These are phyloP conservation scores for Xylaria intraflava DNA, from an alignment of 495 filamentous ascomycete genomes.

Conservation along the genomic window DNA sequence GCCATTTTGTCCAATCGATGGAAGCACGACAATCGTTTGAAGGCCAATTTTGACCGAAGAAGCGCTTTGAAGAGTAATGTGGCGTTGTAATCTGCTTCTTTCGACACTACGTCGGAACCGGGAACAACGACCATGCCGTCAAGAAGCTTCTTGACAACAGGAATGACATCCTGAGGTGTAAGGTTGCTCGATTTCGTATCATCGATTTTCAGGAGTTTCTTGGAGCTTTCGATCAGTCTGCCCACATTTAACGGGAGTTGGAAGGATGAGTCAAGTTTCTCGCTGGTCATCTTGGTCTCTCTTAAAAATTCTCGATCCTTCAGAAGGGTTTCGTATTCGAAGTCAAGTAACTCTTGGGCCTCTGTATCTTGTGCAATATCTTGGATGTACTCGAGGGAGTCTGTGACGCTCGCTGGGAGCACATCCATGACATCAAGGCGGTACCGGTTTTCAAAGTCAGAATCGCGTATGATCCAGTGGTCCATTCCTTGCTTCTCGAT, in stretches of 20 bases:
- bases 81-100: slow-evolving; percentile 81
- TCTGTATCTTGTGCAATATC: slow-evolving; percentile 82
- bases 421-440: slow-evolving; percentile 92
- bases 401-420: slow-evolving; percentile 52
- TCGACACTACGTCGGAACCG: slow-evolving; percentile 71
- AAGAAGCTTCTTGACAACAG: slow-evolving; percentile 67
- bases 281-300: slow-evolving; percentile 36
- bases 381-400: slow-evolving; percentile 75
- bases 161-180: slow-evolving; percentile 82
- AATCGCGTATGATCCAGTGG: slow-evolving; percentile 66
- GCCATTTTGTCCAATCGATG: slow-evolving; percentile 84
- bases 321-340: slow-evolving; percentile 75
- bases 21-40: slow-evolving; percentile 79
- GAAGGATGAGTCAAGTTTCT: slow-evolving; percentile 70
- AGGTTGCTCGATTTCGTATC: slow-evolving; percentile 79
- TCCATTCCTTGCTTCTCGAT: slow-evolving; percentile 92
- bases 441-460: slow-evolving; percentile 69
- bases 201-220: slow-evolving; percentile 84
- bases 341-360: slow-evolving; percentile 77
- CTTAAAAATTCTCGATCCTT: slow-evolving; percentile 72
- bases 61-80: slow-evolving; percentile 87
- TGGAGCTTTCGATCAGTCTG: slow-evolving; percentile 83
- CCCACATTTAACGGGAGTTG: slow-evolving; percentile 88
- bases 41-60: slow-evolving; percentile 81
- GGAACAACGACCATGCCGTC: slow-evolving; percentile 75